Conservation (phyloP, 2,329 filamentous ascomycete species). For the Dryadomyces quercus-mongolicae region DNA sequence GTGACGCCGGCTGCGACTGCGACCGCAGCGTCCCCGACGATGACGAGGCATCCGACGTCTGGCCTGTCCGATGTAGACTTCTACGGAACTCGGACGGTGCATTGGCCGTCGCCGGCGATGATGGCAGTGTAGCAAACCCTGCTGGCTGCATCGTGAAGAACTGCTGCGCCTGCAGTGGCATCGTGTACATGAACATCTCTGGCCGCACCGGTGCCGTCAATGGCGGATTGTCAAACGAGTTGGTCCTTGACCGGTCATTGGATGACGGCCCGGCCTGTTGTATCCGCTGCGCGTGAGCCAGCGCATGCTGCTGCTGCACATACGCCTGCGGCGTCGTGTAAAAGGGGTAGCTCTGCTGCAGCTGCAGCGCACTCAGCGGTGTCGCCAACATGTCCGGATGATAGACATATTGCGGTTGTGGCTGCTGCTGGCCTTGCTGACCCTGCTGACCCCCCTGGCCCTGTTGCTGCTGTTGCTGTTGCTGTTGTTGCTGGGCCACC, state of each 20-base stretch:
- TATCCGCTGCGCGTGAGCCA: slow-evolving; percentile 31
- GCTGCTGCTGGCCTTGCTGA: slow-evolving; percentile 21
- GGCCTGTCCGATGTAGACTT: slow-evolving; percentile 41
- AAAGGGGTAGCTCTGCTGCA: slow-evolving; percentile 34
- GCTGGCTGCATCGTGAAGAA: slow-evolving; percentile 26
- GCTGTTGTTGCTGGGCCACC: slow-evolving; percentile 31
- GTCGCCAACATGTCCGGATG: slow-evolving; percentile 17
- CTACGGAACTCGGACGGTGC: slow-evolving; percentile 41
- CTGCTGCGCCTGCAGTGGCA: slow-evolving; percentile 24
- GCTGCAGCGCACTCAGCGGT: slow-evolving; percentile 20
- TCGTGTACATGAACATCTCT: slow-evolving; percentile 42
- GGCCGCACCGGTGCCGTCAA: slow-evolving; percentile 44
- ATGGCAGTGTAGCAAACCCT: slow-evolving; percentile 41
- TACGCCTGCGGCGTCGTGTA: slow-evolving; percentile 33
- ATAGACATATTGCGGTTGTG: slow-evolving; percentile 24
- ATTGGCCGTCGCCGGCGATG: slow-evolving; percentile 36
- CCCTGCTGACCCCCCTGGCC: slow-evolving; percentile 28
- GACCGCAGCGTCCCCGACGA: slow-evolving; percentile 46
- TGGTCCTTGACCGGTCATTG: slow-evolving; percentile 44
- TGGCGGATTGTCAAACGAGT: slow-evolving; percentile 50
- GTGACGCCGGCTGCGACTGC: slow-evolving; percentile 53
- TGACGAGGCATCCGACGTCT: slow-evolving; percentile 34
- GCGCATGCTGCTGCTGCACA: slow-evolving; percentile 27
- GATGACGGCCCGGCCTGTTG: slow-evolving; percentile 22
- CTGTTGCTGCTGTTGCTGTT: slow-evolving; percentile 18